phyloP scores from a whole-genome alignment of 257 asterid genomes.

The Coffea eugenioides region DNA sequence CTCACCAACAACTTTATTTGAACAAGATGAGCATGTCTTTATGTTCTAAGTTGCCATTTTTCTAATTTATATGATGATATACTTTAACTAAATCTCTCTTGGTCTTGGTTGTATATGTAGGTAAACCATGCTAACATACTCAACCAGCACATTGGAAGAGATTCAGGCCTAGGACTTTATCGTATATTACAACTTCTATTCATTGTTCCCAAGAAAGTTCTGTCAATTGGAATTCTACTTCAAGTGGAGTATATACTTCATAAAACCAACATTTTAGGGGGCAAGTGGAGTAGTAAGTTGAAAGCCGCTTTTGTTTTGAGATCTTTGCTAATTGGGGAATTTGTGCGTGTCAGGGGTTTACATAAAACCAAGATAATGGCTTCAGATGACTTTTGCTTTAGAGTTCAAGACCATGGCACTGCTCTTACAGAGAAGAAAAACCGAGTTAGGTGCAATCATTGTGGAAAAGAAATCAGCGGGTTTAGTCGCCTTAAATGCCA shows the following conservation, averaged over 20 bases:
- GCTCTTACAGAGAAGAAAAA: slow-evolving; percentile 1
- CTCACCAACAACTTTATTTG: background rate
- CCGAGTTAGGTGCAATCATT: background rate
- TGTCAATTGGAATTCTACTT: too few species aligned
- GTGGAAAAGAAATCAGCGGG: background rate
- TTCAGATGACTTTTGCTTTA: too few species aligned
- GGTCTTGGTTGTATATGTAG: background rate
- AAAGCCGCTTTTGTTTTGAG: background rate
- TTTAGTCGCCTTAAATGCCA: slow-evolving; percentile 21
- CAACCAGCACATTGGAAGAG: background rate
- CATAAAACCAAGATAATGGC: background rate
- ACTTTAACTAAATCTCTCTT: background rate
- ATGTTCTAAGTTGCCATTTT: too few species aligned
- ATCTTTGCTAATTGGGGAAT: background rate
- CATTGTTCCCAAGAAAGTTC: background rate
- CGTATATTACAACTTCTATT: background rate
- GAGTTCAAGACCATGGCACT: background rate
- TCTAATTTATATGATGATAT: background rate
- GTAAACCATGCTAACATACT: background rate
- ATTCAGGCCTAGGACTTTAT: background rate
- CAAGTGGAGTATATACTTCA: background rate
- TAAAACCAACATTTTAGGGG: too few species aligned
- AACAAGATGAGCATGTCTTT: background rate
- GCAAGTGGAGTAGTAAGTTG: background rate
- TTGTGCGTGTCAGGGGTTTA: too few species aligned